Conservation (phyloP, 305 asterid genomes). For the Fraxinus ornus region DNA sequence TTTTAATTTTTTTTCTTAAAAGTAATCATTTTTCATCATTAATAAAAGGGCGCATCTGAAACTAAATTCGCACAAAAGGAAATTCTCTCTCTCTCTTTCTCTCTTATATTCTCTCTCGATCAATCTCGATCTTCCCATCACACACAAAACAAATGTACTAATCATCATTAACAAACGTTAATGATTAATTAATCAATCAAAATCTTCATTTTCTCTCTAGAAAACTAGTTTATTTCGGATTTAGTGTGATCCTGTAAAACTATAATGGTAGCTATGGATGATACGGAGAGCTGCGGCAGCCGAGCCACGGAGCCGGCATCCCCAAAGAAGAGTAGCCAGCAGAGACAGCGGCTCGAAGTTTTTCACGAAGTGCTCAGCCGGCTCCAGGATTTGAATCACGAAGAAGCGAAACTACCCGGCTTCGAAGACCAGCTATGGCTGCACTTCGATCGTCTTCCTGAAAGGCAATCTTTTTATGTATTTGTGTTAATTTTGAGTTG, state of each 20-base stretch:
- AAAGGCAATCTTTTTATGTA: slow-evolving; percentile 8
- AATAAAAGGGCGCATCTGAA: neutral
- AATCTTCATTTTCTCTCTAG: neutral
- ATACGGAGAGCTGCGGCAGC: slow-evolving; percentile 57
- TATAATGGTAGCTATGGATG: slow-evolving; percentile 42
- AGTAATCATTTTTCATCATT: neutral
- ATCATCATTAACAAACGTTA: neutral
- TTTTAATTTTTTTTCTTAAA: neutral
- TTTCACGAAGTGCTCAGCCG: slow-evolving; percentile 41
- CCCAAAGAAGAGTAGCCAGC: slow-evolving; percentile 36
- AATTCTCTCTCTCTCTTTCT: neutral
- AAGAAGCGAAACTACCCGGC: slow-evolving; percentile 44
- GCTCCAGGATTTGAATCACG: slow-evolving; percentile 42
- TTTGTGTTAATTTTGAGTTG: neutral
- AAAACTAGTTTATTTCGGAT: neutral
- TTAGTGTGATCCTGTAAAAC: neutral
- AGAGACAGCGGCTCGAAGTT: slow-evolving; percentile 38
- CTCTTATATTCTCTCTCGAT: neutral
- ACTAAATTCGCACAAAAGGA: neutral
- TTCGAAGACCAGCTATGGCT: slow-evolving; percentile 56
- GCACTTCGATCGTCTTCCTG: slow-evolving; percentile 52
- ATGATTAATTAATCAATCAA: neutral
- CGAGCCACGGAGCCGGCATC: slow-evolving; percentile 39
- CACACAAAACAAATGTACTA: neutral
- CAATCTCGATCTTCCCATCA: neutral